These are phyloP conservation scores for Oryza rufipogon DNA, from an alignment of 176 grass and related monocot genomes.

Conservation along the genomic window DNA sequence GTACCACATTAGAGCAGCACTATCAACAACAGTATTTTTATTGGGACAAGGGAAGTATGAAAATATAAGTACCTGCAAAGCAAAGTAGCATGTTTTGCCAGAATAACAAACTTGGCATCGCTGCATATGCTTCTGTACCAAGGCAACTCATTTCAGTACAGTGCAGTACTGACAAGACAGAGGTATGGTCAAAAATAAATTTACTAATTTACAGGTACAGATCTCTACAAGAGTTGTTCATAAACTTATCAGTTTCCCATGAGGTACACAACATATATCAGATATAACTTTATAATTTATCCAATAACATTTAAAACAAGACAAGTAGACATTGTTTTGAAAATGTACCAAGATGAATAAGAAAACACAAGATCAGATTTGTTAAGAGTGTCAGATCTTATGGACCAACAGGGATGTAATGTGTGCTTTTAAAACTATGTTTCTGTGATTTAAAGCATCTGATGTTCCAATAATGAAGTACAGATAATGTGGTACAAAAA, in stretches of 20 bases:
- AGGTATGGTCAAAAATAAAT: background rate
- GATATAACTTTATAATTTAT: background rate
- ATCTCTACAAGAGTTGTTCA: background rate
- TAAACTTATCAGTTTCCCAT: background rate
- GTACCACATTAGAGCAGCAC: slow-evolving; percentile 20
- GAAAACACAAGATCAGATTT: background rate
- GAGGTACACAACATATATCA: background rate
- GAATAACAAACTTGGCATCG: slow-evolving; percentile 88
- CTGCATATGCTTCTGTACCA: slow-evolving; percentile 81
- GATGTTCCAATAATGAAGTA: slow-evolving; percentile 13
- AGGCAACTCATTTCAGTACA: slow-evolving; percentile 44
- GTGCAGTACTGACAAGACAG: slow-evolving; percentile 30
- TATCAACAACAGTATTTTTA: slow-evolving; percentile 7
- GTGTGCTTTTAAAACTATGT: background rate
- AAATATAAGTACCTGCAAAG: slow-evolving; percentile 76
- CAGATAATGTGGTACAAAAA: background rate
- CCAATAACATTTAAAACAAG: background rate
- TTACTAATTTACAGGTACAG: background rate
- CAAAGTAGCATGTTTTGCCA: slow-evolving; percentile 87
- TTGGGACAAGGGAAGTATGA: slow-evolving; percentile 6
- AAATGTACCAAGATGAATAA: background rate
- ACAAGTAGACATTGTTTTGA: background rate
- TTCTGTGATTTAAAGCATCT: background rate
- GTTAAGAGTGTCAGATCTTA: background rate
- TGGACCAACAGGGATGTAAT: background rate